Percentiles rank a stretch among this genome's conserved stretches.
These are phyloP conservation scores for Chrysosphaeria jannelii DNA, from an alignment of 2,329 filamentous ascomycete species.

Conservation along the genomic window DNA sequence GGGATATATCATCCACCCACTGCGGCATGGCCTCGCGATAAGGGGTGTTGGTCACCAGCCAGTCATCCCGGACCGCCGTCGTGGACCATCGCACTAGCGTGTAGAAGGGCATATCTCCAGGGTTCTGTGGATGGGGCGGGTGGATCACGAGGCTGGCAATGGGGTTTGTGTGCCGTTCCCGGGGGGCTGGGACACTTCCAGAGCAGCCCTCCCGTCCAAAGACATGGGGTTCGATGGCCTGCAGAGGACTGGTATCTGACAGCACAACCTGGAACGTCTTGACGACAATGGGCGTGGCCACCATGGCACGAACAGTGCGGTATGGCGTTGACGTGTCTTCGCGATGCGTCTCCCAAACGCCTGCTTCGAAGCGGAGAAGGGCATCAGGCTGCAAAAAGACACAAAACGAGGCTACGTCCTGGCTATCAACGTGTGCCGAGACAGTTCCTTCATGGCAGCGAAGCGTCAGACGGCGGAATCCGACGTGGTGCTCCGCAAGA, in stretches of 20 bases:
- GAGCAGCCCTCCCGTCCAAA: neutral
- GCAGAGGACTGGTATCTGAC: too few relatives aligned
- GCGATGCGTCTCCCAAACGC: conserved; percentile 13
- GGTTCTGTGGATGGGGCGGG: neutral
- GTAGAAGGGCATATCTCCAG: conserved; percentile 9
- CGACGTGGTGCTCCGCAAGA: conserved; percentile 19
- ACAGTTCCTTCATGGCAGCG: conserved; percentile 7
- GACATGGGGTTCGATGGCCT: too few relatives aligned
- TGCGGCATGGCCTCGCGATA: conserved; percentile 7
- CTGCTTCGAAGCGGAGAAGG: conserved; percentile 24
- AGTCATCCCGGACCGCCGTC: conserved; percentile 14
- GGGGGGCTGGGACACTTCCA: conserved; percentile 2
- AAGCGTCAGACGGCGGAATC: conserved; percentile 20
- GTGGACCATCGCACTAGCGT: conserved; percentile 18
- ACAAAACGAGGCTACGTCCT: conserved; percentile 18
- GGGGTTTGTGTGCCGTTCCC: conserved; percentile 11
- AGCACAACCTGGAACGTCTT: conserved; percentile 7
- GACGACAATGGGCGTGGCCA: conserved; percentile 19
- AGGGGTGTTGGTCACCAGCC: conserved; percentile 19
- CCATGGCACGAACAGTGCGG: conserved; percentile 17
- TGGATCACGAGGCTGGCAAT: conserved; percentile 8
- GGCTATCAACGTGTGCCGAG: conserved; percentile 8
- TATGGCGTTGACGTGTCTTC: conserved; percentile 3
- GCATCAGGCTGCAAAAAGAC: conserved; percentile 19
- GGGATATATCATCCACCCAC: conserved; percentile 11